Evolutionary conservation across 2,329 filamentous ascomycete genomes (phyloP).

Genomic region (Volutella citrinella): DNA sequence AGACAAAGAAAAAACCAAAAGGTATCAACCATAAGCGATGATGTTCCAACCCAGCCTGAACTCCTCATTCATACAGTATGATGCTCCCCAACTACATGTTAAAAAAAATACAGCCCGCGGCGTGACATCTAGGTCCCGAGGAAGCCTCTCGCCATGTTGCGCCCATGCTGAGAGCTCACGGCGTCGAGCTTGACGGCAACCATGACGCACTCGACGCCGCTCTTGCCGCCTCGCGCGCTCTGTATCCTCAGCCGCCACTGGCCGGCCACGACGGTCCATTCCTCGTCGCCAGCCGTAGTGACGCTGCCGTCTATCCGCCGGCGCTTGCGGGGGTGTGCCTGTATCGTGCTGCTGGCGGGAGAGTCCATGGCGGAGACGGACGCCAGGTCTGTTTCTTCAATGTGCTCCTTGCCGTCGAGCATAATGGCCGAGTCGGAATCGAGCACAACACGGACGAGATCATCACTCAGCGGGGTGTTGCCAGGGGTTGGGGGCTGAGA

Average conservation of each 20-base stretch:
- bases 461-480: constrained; percentile 67
- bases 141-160: constrained; percentile 66
- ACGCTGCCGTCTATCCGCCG: constrained; percentile 37
- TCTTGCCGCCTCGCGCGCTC: constrained; percentile 44
- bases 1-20: too few relatives aligned
- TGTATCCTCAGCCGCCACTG: constrained; percentile 73
- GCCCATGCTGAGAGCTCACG: constrained; percentile 59
- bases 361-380: constrained; percentile 25
- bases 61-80: too few relatives aligned
- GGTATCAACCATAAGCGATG: too few relatives aligned
- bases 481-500: constrained; percentile 64
- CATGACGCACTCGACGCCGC: constrained; percentile 66
- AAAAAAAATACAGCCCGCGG: too few relatives aligned
- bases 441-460: constrained; percentile 63
- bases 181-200: constrained; percentile 76
- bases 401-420: constrained; percentile 54
- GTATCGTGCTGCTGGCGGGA: constrained; percentile 23
- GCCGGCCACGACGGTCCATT: constrained; percentile 65
- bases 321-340: constrained; percentile 43
- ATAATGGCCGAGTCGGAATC: constrained; percentile 56
- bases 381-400: constrained; percentile 21
- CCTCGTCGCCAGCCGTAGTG: constrained; percentile 29
- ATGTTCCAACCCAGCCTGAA: too few relatives aligned
- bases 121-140: constrained; percentile 35
- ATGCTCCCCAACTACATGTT: too few relatives aligned